Percentiles rank a stretch among this genome's conserved stretches.
phyloP scores from a whole-genome alignment of 2,329 filamentous ascomycete species.

The Alternaria dauci region DNA sequence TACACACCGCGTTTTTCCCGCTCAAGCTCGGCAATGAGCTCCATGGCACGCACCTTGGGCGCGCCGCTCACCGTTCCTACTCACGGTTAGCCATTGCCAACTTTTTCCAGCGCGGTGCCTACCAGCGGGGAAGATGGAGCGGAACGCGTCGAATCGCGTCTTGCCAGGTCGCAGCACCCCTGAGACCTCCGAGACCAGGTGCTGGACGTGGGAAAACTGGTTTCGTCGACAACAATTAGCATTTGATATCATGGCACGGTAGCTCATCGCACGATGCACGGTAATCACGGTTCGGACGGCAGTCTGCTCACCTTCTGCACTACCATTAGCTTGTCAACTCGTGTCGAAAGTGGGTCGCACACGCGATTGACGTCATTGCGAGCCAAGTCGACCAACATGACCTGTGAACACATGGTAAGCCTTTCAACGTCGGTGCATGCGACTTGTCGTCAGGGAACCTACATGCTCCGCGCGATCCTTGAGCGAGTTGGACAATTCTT shows the following conservation, averaged over 20 bases:
- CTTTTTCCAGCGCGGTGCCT: slow-evolving; percentile 26
- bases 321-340: slow-evolving; percentile 93
- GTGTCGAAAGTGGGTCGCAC: slow-evolving; percentile 86
- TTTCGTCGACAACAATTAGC: slow-evolving; percentile 20
- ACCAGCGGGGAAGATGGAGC: slow-evolving; percentile 95
- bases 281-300: slow-evolving; percentile 15
- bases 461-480: slow-evolving; percentile 73
- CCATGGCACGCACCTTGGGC: slow-evolving; percentile 96
- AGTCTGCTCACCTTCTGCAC: slow-evolving; percentile 47
- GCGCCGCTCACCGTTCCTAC: slow-evolving; percentile 83
- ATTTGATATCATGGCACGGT: slow-evolving; percentile 1
- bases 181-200: slow-evolving; percentile 94
- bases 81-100: slow-evolving; percentile 21
- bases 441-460: slow-evolving; percentile 18
- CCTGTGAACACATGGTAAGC: slow-evolving; percentile 63
- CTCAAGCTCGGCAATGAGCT: slow-evolving; percentile 94
- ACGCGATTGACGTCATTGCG: slow-evolving; percentile 97
- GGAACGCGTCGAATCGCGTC: slow-evolving; percentile 93
- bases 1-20: slow-evolving; percentile 94
- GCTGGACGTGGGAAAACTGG: slow-evolving; percentile 94
- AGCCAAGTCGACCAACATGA: slow-evolving; percentile 96
- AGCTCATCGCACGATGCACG: slow-evolving; percentile 9
- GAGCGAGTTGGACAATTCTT: slow-evolving; percentile 77
- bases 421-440: slow-evolving; percentile 67
- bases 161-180: slow-evolving; percentile 83